phyloP scores from a whole-genome alignment of 2,329 filamentous ascomycete species.

The Fusarium nygamai region DNA sequence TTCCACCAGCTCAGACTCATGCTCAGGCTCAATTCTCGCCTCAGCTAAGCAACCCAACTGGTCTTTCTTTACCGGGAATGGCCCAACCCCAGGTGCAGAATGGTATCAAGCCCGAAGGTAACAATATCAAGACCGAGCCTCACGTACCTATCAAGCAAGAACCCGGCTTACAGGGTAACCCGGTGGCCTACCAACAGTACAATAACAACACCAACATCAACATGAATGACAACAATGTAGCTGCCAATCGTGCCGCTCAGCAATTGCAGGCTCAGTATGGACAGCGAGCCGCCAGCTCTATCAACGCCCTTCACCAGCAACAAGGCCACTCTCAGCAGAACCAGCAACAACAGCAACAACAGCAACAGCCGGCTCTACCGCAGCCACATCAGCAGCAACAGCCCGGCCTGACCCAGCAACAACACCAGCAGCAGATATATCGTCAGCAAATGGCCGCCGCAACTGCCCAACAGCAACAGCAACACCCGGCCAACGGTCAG shows the following conservation, averaged over 20 bases:
- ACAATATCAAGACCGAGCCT: slow-evolving; percentile 59
- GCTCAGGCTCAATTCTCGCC: slow-evolving; percentile 47
- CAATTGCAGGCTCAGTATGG: slow-evolving; percentile 70
- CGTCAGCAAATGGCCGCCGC: slow-evolving; percentile 44
- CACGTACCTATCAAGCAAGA: slow-evolving; percentile 57
- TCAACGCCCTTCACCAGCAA: slow-evolving; percentile 67
- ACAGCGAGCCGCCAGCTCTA: slow-evolving; percentile 70
- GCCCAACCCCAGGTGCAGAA: slow-evolving; percentile 45
- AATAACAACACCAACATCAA: slow-evolving; percentile 33
- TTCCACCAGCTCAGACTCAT: slow-evolving; percentile 39
- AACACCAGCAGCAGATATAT: slow-evolving; percentile 49
- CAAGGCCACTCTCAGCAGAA: slow-evolving; percentile 41
- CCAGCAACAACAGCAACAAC: slow-evolving; percentile 23
- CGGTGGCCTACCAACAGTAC: slow-evolving; percentile 49
- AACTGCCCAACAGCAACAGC: slow-evolving; percentile 46
- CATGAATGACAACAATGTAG: slow-evolving; percentile 52
- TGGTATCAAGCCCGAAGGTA: slow-evolving; percentile 56
- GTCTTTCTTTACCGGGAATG: slow-evolving; percentile 46
- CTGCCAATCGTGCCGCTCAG: slow-evolving; percentile 64
- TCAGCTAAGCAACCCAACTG: slow-evolving; percentile 38
- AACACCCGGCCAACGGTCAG: slow-evolving; percentile 47
- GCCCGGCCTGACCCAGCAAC: slow-evolving; percentile 42
- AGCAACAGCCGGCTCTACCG: slow-evolving; percentile 40
- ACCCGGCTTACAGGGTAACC: slow-evolving; percentile 48
- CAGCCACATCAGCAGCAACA: slow-evolving; percentile 48